Conservation (phyloP, 495 filamentous ascomycete genomes). For the Hyaloscypha bicolor region DNA sequence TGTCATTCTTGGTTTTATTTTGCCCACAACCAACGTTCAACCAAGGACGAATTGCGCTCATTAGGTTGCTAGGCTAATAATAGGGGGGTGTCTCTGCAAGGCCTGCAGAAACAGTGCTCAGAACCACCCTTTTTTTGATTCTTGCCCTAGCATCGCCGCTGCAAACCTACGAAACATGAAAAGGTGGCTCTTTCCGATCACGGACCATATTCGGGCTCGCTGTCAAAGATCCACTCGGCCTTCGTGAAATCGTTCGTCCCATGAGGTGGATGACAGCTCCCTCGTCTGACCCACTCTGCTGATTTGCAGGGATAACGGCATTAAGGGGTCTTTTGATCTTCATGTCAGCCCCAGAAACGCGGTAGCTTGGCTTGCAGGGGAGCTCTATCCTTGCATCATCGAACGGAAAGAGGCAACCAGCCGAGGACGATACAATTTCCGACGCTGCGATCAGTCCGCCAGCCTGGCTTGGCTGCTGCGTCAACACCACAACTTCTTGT, state of each 20-base stretch:
- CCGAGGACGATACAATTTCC: slow-evolving; percentile 1
- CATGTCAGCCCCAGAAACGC: neutral
- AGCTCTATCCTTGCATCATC: slow-evolving; percentile 6
- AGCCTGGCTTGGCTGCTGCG: neutral
- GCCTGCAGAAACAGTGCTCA: no score
- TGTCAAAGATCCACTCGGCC: neutral
- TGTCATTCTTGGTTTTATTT: neutral
- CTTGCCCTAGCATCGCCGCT: neutral
- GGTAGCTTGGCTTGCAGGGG: neutral
- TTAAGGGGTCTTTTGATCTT: neutral
- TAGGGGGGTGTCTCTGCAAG: neutral
- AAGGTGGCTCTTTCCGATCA: neutral
- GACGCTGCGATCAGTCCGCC: slow-evolving; percentile 1
- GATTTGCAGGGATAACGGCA: neutral
- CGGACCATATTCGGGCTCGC: neutral
- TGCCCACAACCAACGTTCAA: neutral
- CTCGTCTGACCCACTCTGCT: neutral
- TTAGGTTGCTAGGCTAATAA: neutral
- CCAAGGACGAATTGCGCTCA: neutral
- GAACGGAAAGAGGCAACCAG: neutral
- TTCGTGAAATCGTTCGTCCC: neutral
- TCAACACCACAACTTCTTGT: neutral
- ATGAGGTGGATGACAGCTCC: neutral
- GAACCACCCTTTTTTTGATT: no score
- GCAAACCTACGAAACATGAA: neutral